Evolutionary conservation across 2,329 filamentous ascomycete species (phyloP), one percentile per base, ranked within the genome.

Genomic region (Diaporthe velutina): DNA sequence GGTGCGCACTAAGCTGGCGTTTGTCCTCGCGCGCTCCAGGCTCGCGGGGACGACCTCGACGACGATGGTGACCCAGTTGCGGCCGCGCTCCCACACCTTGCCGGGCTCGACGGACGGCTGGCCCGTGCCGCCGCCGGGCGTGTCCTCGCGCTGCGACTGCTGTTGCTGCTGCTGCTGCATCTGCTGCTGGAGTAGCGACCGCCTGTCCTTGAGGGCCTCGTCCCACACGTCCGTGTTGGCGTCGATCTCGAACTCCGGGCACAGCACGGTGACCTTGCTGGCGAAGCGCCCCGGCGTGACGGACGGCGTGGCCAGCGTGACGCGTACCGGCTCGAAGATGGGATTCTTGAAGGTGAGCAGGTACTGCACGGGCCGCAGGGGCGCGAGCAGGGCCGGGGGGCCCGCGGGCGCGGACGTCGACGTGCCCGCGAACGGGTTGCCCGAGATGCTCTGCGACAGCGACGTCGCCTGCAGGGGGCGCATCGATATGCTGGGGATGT

Each of bases 61-160:
- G 28, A 98, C 94, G 15, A 99, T 95, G 78, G 93, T 97, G 22
- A 97, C 97, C 94, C 96, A 98, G 83, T 98, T 99, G 48, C 96
- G 89, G 0, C 96, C 96, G 71, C 93, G 91, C 77, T 98, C 96
- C 94, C 95, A 99, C n/a, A 98, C 92, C 84, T 98, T 98, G 70
- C 96, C 97, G 0, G 94, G 94, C 83, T 98, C 95, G 22, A 94
- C 91, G 80, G 91, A 92, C 66, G 91, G 89, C 68, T 86, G 88
- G 54, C 84, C 83, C n/a, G 82, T 81, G 35, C 79, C 57, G 12
- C 60, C 60, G 81, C 86, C 79, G 77, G 80, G 81, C 79, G 84
- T 78, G 75, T 83, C 85, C 80, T 85, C 86, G 79, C 81, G 81
- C 79, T 80, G n/a, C n/a, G n/a, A n/a, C n/a, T n/a, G 15, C 83